Evolutionary conservation across 768 basidiomycete genomes (phyloP).

Genomic region (Podaxis carcinomalis): DNA sequence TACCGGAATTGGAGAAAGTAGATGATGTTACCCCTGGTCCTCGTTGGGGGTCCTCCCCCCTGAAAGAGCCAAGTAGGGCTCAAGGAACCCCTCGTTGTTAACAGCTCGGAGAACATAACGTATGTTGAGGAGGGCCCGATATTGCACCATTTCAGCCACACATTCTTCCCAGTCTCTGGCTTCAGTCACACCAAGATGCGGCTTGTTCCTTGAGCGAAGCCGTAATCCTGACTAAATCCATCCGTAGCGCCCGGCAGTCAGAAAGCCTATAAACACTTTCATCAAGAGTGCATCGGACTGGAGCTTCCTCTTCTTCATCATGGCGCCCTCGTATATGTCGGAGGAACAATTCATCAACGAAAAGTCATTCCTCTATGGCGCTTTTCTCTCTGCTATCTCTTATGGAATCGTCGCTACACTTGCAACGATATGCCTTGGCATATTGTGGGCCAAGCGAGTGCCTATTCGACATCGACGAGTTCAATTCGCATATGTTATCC

Average conservation of each 20-base stretch:
- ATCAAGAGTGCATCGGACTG: neutral
- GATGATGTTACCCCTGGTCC: no score
- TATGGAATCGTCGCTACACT: constrained; percentile 3
- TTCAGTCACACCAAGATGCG: no score
- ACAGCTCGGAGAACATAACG: no score
- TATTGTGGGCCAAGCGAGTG: neutral
- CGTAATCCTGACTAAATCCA: neutral
- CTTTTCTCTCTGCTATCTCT: constrained; percentile 2
- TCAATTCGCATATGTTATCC: constrained; percentile 2
- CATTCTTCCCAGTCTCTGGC: no score
- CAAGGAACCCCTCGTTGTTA: no score
- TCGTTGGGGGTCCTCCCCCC: no score
- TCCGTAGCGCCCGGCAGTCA: neutral
- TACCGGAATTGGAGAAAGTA: no score
- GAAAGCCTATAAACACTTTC: neutral
- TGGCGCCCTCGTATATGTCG: constrained; percentile 5
- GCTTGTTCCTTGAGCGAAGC: neutral
- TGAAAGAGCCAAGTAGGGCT: no score
- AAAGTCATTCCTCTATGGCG: constrained; percentile 7
- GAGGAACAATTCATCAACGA: constrained; percentile 6
- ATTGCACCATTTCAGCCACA: no score
- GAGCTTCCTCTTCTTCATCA: neutral
- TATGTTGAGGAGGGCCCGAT: no score
- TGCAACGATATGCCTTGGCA: neutral
- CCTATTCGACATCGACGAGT: neutral